Evolutionary conservation across 257 asterid species (phyloP).

Genomic region (Solanum sitiens): DNA sequence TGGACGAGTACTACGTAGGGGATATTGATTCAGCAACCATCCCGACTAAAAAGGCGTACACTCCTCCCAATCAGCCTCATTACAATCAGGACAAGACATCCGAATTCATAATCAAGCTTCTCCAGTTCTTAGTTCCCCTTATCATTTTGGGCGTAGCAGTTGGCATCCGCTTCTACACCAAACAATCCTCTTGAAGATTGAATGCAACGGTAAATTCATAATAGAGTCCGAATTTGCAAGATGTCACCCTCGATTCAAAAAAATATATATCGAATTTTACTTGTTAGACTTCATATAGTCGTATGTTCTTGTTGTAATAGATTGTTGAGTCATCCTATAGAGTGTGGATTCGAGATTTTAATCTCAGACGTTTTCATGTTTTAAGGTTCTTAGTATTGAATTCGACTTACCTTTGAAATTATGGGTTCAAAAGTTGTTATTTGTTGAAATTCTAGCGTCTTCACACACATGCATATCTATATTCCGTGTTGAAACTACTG

Average conservation of each 20-base stretch:
- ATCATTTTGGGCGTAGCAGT: slow-evolving; percentile 59
- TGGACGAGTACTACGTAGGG: slow-evolving; percentile 58
- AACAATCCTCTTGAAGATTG: slow-evolving; percentile 38
- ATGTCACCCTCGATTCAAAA: background rate
- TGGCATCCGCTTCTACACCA: slow-evolving; percentile 70
- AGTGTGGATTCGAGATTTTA: background rate
- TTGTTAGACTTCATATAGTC: background rate
- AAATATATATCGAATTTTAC: background rate
- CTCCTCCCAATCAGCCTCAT: slow-evolving; percentile 47
- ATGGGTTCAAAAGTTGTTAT: background rate
- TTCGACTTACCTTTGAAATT: background rate
- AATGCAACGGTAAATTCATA: background rate
- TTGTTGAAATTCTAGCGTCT: background rate
- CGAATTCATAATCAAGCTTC: slow-evolving; percentile 59
- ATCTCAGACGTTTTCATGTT: background rate
- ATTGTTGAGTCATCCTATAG: background rate
- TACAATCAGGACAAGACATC: slow-evolving; percentile 50
- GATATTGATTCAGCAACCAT: slow-evolving; percentile 44
- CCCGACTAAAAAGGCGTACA: slow-evolving; percentile 35
- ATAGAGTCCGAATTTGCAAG: background rate
- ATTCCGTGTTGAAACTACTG: background rate
- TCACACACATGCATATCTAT: background rate
- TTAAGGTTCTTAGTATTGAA: background rate
- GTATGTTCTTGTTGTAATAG: background rate
- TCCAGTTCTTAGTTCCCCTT: slow-evolving; percentile 75